Percentiles rank a stretch among this genome's conserved stretches.
Evolutionary conservation across 257 asterid species (phyloP).

Genomic region (Linderniella brevidens): DNA sequence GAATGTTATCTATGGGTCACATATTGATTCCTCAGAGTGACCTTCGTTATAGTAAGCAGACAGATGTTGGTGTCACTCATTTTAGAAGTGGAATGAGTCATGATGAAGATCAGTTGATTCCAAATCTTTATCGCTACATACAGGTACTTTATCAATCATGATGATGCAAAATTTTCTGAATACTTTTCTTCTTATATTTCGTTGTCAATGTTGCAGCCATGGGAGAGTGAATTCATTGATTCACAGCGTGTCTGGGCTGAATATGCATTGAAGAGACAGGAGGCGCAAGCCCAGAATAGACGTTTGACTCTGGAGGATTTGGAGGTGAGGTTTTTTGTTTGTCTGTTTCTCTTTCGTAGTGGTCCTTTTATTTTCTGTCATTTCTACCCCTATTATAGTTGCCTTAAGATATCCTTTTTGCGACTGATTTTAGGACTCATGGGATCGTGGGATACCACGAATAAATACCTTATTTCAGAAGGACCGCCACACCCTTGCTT

Average conservation of each 20-base stretch:
- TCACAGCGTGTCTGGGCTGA: conserved; percentile 1
- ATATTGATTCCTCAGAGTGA: not conserved
- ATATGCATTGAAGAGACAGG: not conserved
- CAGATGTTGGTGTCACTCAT: not conserved
- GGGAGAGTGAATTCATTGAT: not conserved
- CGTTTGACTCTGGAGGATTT: conserved; percentile 1
- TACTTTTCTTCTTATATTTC: too few relatives aligned
- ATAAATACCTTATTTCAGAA: not conserved
- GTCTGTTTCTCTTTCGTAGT: too few relatives aligned
- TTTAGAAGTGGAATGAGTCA: not conserved
- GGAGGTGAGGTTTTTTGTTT: not conserved
- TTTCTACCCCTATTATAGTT: too few relatives aligned
- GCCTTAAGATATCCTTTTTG: too few relatives aligned
- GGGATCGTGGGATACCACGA: not conserved
- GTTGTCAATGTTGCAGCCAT: not conserved
- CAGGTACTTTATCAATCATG: too few relatives aligned
- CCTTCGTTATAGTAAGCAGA: not conserved
- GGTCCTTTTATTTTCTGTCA: too few relatives aligned
- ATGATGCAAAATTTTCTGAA: too few relatives aligned
- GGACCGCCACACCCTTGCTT: not conserved
- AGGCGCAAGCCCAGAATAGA: not conserved
- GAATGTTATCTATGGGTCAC: not conserved
- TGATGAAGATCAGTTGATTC: not conserved
- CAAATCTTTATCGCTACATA: not conserved
- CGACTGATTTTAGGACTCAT: not conserved